A percentile compares a stretch with the other conserved stretches of the same genome.
These are phyloP conservation scores for Millerago galiae DNA, from an alignment of 805 yeast species.

Conservation along the genomic window DNA sequence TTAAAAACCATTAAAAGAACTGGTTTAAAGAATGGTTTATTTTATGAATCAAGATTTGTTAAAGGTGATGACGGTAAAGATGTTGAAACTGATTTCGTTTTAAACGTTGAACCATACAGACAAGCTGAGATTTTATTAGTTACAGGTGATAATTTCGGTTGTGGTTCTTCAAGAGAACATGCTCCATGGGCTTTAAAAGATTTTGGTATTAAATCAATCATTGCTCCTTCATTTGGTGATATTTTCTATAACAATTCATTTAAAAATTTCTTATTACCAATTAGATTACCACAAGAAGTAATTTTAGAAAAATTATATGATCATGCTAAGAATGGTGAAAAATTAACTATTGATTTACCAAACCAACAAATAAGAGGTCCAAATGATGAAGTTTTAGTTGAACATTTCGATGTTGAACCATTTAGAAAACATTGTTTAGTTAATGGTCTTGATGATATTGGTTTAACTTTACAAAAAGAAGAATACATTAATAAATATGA, in stretches of 20 bases:
- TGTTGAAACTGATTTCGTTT: slow-evolving; percentile 79
- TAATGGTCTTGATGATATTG: slow-evolving; percentile 95
- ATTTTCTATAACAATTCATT: slow-evolving; percentile 96
- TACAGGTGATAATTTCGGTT: slow-evolving; percentile 96
- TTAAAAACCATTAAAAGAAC: slow-evolving; percentile 97
- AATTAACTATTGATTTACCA: slow-evolving; percentile 77
- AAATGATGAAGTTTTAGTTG: slow-evolving; percentile 69
- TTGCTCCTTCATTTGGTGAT: slow-evolving; percentile 98
- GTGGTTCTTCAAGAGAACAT: slow-evolving; percentile 98
- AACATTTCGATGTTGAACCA: slow-evolving; percentile 77
- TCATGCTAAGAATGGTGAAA: slow-evolving; percentile 62
- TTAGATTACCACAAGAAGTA: slow-evolving; percentile 76
- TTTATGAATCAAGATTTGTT: slow-evolving; percentile 82
- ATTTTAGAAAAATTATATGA: slow-evolving; percentile 73
- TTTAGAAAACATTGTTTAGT: slow-evolving; percentile 94
- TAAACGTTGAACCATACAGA: slow-evolving; percentile 81
- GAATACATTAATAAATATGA: slow-evolving; percentile 69
- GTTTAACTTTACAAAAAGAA: slow-evolving; percentile 89
- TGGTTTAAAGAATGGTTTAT: slow-evolving; percentile 81
- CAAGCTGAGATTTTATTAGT: slow-evolving; percentile 79
- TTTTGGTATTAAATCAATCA: slow-evolving; percentile 91
- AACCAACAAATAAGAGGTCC: slow-evolving; percentile 70
- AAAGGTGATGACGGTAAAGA: slow-evolving; percentile 66
- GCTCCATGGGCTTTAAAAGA: slow-evolving; percentile 99
- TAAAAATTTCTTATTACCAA: slow-evolving; percentile 92